These are phyloP conservation scores for Aspergillus pseudoviridinutans DNA, from an alignment of 2,329 filamentous ascomycete species.

Conservation along the genomic window DNA sequence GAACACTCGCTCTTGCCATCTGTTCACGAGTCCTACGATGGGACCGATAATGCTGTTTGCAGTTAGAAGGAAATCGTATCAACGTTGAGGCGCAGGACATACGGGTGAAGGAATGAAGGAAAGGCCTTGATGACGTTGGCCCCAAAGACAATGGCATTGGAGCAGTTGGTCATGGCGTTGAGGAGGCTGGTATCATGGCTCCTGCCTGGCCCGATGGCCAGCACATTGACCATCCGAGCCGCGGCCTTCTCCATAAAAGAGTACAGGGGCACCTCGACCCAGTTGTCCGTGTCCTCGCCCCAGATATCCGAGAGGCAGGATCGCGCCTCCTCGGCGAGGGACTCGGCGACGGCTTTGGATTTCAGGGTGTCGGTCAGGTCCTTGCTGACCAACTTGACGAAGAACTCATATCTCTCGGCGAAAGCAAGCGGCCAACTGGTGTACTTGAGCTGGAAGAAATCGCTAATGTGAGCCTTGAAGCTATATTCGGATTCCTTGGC, in stretches of 20 bases:
- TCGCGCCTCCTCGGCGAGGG: slow-evolving; percentile 9
- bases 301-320: slow-evolving; percentile 9
- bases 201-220: slow-evolving; percentile 9
- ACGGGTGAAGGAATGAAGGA: slow-evolving; percentile 10
- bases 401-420: slow-evolving; percentile 9
- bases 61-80: neutral
- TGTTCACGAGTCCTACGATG: slow-evolving; percentile 8
- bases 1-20: slow-evolving; percentile 9
- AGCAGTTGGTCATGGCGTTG: slow-evolving; percentile 11
- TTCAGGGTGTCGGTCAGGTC: slow-evolving; percentile 11
- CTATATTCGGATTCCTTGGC: slow-evolving; percentile 11
- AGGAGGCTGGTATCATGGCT: slow-evolving; percentile 5
- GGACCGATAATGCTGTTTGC: slow-evolving; percentile 6
- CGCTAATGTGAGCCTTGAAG: slow-evolving; percentile 10
- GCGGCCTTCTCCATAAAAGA: slow-evolving; percentile 11
- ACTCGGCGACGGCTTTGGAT: slow-evolving; percentile 5
- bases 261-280: slow-evolving; percentile 9
- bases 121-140: slow-evolving; percentile 12
- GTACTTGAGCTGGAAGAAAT: slow-evolving; percentile 13
- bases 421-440: slow-evolving; percentile 14
- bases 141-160: slow-evolving; percentile 11
- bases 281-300: slow-evolving; percentile 9
- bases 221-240: slow-evolving; percentile 9
- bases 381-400: slow-evolving; percentile 14
- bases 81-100: neutral